Evolutionary conservation across 2,329 filamentous ascomycete species (phyloP).

Genomic region (Ascochyta fabae): DNA sequence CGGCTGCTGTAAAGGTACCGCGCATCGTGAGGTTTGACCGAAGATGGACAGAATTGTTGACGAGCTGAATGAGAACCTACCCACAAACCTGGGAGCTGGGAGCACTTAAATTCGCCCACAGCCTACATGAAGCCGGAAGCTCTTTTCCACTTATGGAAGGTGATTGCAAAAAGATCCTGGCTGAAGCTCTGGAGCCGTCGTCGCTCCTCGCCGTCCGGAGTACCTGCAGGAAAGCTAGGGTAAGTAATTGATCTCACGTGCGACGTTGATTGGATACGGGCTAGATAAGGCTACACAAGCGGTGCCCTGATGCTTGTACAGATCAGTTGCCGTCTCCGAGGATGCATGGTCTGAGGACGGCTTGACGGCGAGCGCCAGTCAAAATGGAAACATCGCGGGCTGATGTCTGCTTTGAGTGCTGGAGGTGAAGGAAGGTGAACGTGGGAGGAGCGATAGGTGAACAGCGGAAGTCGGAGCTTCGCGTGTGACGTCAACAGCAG

Average conservation of each 20-base stretch:
- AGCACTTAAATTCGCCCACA: slow-evolving; percentile 16
- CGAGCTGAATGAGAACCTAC: slow-evolving; percentile 10
- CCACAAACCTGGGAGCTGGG: slow-evolving; percentile 15
- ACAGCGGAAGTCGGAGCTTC: slow-evolving; percentile 1
- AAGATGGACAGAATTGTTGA: slow-evolving; percentile 5
- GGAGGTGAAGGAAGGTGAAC: neutral
- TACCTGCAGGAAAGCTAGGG: slow-evolving; percentile 39
- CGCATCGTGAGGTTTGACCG: slow-evolving; percentile 29
- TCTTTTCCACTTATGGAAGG: slow-evolving; percentile 45
- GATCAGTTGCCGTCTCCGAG: slow-evolving; percentile 23
- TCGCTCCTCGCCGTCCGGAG: slow-evolving; percentile 26
- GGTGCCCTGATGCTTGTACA: slow-evolving; percentile 25
- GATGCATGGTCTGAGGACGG: slow-evolving; percentile 9
- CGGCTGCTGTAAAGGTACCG: slow-evolving; percentile 20
- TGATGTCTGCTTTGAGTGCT: slow-evolving; percentile 7
- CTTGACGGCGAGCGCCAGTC: slow-evolving; percentile 9
- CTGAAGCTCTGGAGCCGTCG: slow-evolving; percentile 13
- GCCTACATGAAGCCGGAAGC: slow-evolving; percentile 22
- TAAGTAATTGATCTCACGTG: slow-evolving; percentile 35
- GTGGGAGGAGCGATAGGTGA: slow-evolving; percentile 23
- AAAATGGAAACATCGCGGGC: slow-evolving; percentile 1
- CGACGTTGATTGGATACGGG: slow-evolving; percentile 37
- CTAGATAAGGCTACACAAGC: slow-evolving; percentile 31
- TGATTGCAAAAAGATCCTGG: slow-evolving; percentile 19
- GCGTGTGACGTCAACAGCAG: slow-evolving; percentile 1